Base-by-base conservation (phyloP, 768 basidiomycete species). In the Lentinula raphanica region DNA sequence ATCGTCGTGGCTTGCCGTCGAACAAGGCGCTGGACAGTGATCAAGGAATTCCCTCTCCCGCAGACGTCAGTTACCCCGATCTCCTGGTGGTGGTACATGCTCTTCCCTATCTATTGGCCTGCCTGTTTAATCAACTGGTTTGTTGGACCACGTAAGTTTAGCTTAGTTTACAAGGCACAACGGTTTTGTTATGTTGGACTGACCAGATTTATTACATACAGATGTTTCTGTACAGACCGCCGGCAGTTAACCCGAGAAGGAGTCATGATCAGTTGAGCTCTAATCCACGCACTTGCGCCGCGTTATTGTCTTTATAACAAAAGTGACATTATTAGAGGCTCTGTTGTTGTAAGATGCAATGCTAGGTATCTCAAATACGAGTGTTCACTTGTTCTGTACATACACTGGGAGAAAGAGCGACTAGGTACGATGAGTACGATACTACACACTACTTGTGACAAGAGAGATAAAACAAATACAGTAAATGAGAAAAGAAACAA, bases 1-100 rank as follows among this genome's bases (percentile, higher is more conserved):
- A 64, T 60, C 31, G 66, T 83, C 11, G 77, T 82, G 51, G 74
- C 80, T 29, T 67, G 64, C 45, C 70, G 76, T 55, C 65, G 63
- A 15, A 70, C 71, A 28, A 61, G 66, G 39, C 64, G 59, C 28
- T 80, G 77, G 77, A 62, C 77, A 21, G 25, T 28, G 29, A 13
- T 57, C 9, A 38, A 32, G 21, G 19, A 49, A 9, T 9, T 27
- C 19, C 19, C 5, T 27, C 23, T 54, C 27, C 9, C 44, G 21
- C 42, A 27, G 29, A 28, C 19, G n/a, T n/a, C n/a, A n/a, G 17
- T 35, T 39, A 21, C 28, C 17, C 25, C 13, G 25, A 21, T 28
- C 6, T 27, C 28, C 38, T 55, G 54, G 42, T 56, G 55, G 55
- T 56, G 42, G 55, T 56, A 44, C 31, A 6, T 46, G 15, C 40